phyloP scores from a whole-genome alignment of 2,329 filamentous ascomycete species.

The Diaporthe citri region DNA sequence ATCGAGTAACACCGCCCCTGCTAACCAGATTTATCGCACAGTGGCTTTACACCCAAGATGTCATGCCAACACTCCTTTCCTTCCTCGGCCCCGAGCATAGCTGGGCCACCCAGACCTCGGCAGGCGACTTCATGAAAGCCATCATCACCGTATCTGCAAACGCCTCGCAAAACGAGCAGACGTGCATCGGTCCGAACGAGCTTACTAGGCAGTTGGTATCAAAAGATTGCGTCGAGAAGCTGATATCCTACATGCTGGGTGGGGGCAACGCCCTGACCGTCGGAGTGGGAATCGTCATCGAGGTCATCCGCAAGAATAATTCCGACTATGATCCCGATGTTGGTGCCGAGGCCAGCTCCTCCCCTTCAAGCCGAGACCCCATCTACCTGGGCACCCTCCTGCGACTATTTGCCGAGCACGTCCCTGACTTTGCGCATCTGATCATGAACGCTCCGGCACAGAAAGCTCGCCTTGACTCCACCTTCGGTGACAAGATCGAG shows the following conservation, averaged over 20 bases:
- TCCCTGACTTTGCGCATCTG: constrained; percentile 93
- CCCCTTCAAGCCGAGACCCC: constrained; percentile 88
- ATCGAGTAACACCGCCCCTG: constrained; percentile 32
- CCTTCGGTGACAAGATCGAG: constrained; percentile 92
- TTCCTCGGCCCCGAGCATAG: constrained; percentile 88
- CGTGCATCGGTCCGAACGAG: constrained; percentile 98
- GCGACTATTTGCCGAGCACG: constrained; percentile 88
- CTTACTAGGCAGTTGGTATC: constrained; percentile 96
- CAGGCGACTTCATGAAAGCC: constrained; percentile 97
- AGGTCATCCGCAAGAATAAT: constrained; percentile 99
- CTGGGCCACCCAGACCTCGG: constrained; percentile 93
- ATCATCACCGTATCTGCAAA: constrained; percentile 99
- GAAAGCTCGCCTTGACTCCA: constrained; percentile 82
- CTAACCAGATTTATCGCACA: constrained; percentile 51
- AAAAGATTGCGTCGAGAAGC: constrained; percentile 80
- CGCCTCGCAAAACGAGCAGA: constrained; percentile 96
- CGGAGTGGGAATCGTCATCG: constrained; percentile 96
- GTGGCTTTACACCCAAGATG: constrained; percentile 92
- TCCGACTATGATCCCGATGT: constrained; percentile 98
- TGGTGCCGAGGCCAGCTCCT: constrained; percentile 81
- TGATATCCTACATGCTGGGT: constrained; percentile 92
- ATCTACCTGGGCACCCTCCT: constrained; percentile 95
- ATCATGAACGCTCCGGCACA: constrained; percentile 83
- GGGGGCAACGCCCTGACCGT: constrained; percentile 96
- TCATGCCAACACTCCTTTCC: constrained; percentile 88